Conservation (phyloP, 768 basidiomycete genomes). For the Termitomyces sp. region DNA sequence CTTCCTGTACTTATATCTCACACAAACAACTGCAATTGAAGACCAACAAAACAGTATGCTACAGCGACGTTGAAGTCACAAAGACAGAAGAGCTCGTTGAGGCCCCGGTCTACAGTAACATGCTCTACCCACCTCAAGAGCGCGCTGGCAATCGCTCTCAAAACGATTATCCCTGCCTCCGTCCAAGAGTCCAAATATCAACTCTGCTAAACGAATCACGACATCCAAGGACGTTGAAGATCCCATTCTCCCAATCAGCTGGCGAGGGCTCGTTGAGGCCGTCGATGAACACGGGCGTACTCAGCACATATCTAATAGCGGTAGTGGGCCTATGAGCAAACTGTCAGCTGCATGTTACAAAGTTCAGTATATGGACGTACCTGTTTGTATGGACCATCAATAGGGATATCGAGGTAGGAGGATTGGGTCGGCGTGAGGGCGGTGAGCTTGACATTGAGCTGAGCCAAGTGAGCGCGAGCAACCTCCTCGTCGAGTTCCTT, state of each 20-base stretch:
- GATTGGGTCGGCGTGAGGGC: conserved; percentile 70
- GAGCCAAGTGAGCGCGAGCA: conserved; percentile 89
- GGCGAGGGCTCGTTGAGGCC: conserved; percentile 82
- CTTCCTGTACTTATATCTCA: too few species aligned
- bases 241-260: conserved; percentile 52
- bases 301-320: conserved; percentile 38
- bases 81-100: conserved; percentile 45
- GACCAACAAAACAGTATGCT: not conserved
- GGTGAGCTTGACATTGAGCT: conserved; percentile 94
- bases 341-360: not conserved
- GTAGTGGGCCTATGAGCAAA: conserved; percentile 30
- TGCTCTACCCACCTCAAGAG: conserved; percentile 10
- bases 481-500: conserved; percentile 99
- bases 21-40: not conserved
- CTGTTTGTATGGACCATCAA: conserved; percentile 65
- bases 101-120: conserved; percentile 33
- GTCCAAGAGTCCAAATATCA: conserved; percentile 41
- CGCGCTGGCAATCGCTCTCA: conserved; percentile 17
- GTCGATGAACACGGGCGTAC: conserved; percentile 34
- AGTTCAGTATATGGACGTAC: conserved; percentile 19
- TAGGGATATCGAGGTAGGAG: conserved; percentile 87
- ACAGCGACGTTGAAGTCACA: conserved; percentile 13
- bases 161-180: conserved; percentile 32
- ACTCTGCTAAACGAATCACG: conserved; percentile 49
- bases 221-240: conserved; percentile 66